phyloP scores from a whole-genome alignment of 2,329 filamentous ascomycete species.

The Claviceps fusiformis region DNA sequence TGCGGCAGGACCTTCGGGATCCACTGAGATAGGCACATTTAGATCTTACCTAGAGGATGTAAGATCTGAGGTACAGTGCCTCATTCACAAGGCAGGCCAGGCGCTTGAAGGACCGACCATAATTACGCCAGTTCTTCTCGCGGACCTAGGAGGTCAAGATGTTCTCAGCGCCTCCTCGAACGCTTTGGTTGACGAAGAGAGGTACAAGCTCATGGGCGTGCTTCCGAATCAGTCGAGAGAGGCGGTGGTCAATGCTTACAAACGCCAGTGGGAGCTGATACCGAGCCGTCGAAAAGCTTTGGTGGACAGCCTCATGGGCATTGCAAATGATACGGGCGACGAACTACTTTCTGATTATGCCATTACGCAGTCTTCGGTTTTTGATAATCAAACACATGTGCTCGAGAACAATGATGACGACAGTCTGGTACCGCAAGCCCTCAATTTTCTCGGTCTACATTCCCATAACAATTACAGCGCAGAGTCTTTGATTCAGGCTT shows the following conservation, averaged over 20 bases:
- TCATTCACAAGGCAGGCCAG: slow-evolving; percentile 23
- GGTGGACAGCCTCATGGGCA: slow-evolving; percentile 19
- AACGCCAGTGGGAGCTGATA: slow-evolving; percentile 25
- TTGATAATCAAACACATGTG: slow-evolving; percentile 21
- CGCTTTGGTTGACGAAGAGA: slow-evolving; percentile 17
- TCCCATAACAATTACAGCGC: slow-evolving; percentile 23
- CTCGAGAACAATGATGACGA: slow-evolving; percentile 17
- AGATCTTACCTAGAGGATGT: slow-evolving; percentile 37
- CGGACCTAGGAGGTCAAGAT: slow-evolving; percentile 18
- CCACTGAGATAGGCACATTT: slow-evolving; percentile 25
- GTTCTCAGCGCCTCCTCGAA: slow-evolving; percentile 14
- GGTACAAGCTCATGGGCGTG: slow-evolving; percentile 24
- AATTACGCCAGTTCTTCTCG: slow-evolving; percentile 19
- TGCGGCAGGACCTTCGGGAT: slow-evolving; percentile 17
- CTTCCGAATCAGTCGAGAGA: slow-evolving; percentile 22
- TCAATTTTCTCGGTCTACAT: slow-evolving; percentile 20
- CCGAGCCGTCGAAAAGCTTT: slow-evolving; percentile 17
- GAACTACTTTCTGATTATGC: slow-evolving; percentile 23
- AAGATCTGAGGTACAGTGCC: slow-evolving; percentile 32
- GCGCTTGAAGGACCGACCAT: slow-evolving; percentile 16
- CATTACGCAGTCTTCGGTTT: slow-evolving; percentile 24
- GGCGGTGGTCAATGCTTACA: slow-evolving; percentile 25
- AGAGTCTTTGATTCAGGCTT: slow-evolving; percentile 21
- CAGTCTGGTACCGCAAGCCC: slow-evolving; percentile 18
- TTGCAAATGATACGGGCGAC: slow-evolving; percentile 23